Percentiles rank a stretch among this genome's conserved stretches.
phyloP scores from a whole-genome alignment of 805 yeast genomes.

The Cyberlindnera saturnus region DNA sequence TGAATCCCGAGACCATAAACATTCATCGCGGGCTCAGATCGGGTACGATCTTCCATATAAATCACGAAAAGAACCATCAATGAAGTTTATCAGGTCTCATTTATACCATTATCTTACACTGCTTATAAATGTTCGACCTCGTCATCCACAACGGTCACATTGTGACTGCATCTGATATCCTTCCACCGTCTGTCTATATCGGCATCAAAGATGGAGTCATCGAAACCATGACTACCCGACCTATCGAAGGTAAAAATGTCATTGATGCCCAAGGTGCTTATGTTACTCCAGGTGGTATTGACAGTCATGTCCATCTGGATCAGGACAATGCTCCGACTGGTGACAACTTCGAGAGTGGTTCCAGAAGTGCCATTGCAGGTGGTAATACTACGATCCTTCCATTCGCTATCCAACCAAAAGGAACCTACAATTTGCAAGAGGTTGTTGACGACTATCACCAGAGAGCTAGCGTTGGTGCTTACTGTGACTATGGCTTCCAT shows the following conservation, averaged over 20 bases:
- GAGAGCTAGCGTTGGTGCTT: conserved; percentile 26
- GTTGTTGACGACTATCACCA: conserved; percentile 28
- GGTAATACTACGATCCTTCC: conserved; percentile 44
- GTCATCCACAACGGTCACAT: conserved; percentile 29
- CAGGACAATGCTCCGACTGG: conserved; percentile 37
- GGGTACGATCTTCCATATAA: too few species aligned
- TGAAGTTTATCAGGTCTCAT: too few species aligned
- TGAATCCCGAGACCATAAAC: too few species aligned
- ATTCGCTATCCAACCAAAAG: conserved; percentile 39
- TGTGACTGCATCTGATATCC: conserved; percentile 27
- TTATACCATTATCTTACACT: too few species aligned
- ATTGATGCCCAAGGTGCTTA: conserved; percentile 43
- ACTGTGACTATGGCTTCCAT: conserved; percentile 46
- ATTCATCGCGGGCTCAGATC: too few species aligned
- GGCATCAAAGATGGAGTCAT: conserved; percentile 36
- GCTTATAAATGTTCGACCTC: conserved; percentile 6
- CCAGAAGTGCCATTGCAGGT: conserved; percentile 42
- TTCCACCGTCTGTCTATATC: conserved; percentile 33
- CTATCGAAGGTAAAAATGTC: conserved; percentile 13
- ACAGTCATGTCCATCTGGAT: conserved; percentile 43
- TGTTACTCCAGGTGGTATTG: conserved; percentile 48
- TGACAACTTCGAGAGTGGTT: conserved; percentile 39
- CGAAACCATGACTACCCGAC: conserved; percentile 27
- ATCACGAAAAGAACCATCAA: too few species aligned
- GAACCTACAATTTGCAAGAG: conserved; percentile 23